phyloP scores from a whole-genome alignment of 1,284 basidiomycete species.

The Tylopilus sp. region DNA sequence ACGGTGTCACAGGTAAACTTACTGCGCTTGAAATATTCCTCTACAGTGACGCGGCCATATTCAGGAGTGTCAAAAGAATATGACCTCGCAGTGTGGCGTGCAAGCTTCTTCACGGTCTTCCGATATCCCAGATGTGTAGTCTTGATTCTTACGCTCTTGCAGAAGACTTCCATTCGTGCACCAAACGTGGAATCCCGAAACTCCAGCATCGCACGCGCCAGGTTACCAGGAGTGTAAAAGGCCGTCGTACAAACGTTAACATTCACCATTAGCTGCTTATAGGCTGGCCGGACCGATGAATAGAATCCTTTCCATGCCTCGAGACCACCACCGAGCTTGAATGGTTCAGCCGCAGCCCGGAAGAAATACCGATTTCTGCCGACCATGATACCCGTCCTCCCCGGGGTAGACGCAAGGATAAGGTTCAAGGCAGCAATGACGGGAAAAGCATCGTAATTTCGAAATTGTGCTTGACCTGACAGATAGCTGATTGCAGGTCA shows the following conservation, averaged over 20 bases:
- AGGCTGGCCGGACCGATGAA: conserved; percentile 70
- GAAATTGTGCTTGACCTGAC: conserved; percentile 56
- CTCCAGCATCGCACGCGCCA: conserved; percentile 58
- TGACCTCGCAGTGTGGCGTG: conserved; percentile 47
- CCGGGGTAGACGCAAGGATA: conserved; percentile 60
- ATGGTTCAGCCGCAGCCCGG: conserved; percentile 45
- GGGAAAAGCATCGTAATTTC: conserved; percentile 64
- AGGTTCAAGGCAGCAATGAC: conserved; percentile 73
- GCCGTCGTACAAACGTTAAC: conserved; percentile 82
- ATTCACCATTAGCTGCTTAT: conserved; percentile 77
- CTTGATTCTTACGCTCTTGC: conserved; percentile 58
- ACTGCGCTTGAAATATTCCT: conserved; percentile 68
- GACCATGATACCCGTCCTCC: conserved; percentile 66
- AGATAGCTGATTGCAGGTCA: conserved; percentile 50
- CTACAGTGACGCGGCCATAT: conserved; percentile 54
- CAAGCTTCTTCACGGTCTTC: conserved; percentile 63
- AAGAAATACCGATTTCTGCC: conserved; percentile 79
- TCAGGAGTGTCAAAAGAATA: conserved; percentile 62
- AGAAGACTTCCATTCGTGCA: conserved; percentile 56
- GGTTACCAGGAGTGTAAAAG: conserved; percentile 66
- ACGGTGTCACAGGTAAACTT: conserved; percentile 24
- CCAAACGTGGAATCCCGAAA: conserved; percentile 57
- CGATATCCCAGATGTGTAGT: conserved; percentile 65
- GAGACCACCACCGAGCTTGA: conserved; percentile 58
- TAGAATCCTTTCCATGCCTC: conserved; percentile 80